Evolutionary conservation across 768 basidiomycete genomes (phyloP).

Genomic region (Holtermannia corniformis): DNA sequence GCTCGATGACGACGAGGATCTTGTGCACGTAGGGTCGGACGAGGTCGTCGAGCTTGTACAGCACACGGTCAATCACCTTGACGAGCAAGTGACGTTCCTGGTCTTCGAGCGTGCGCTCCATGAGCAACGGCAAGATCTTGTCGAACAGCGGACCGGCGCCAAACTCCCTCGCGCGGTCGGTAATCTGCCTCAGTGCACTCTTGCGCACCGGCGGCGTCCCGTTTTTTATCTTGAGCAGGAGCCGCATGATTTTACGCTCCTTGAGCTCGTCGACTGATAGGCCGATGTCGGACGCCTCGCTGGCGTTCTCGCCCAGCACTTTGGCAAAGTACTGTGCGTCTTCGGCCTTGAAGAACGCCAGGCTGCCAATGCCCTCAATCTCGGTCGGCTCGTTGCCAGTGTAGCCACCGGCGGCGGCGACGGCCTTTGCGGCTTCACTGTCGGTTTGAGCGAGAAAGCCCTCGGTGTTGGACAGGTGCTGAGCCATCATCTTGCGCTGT

Average conservation of each 20-base stretch:
- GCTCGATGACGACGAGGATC: slow-evolving; percentile 98
- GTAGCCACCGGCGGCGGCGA: slow-evolving; percentile 81
- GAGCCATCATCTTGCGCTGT: slow-evolving; percentile 48
- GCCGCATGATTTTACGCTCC: slow-evolving; percentile 97
- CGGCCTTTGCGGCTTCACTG: slow-evolving; percentile 69
- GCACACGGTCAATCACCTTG: slow-evolving; percentile 96
- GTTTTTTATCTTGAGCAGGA: slow-evolving; percentile 97
- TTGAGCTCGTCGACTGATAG: slow-evolving; percentile 96
- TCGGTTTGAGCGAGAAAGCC: slow-evolving; percentile 97
- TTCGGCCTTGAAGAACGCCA: slow-evolving; percentile 97
- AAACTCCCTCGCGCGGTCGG: slow-evolving; percentile 97
- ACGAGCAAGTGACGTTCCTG: slow-evolving; percentile 96
- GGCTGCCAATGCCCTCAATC: slow-evolving; percentile 91
- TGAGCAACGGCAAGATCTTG: slow-evolving; percentile 93
- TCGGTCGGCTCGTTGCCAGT: slow-evolving; percentile 86
- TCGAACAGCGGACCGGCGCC: slow-evolving; percentile 97
- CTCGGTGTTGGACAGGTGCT: slow-evolving; percentile 50
- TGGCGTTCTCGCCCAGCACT: slow-evolving; percentile 48
- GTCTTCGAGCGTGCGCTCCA: slow-evolving; percentile 76
- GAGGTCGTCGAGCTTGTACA: slow-evolving; percentile 98
- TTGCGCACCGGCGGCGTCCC: slow-evolving; percentile 97
- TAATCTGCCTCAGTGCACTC: slow-evolving; percentile 93
- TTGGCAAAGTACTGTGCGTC: slow-evolving; percentile 97
- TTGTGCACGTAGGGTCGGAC: slow-evolving; percentile 99
- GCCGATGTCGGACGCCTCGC: slow-evolving; percentile 81